These are phyloP conservation scores for Colletotrichum tofieldiae DNA, from an alignment of 2,329 filamentous ascomycete genomes.

Conservation along the genomic window DNA sequence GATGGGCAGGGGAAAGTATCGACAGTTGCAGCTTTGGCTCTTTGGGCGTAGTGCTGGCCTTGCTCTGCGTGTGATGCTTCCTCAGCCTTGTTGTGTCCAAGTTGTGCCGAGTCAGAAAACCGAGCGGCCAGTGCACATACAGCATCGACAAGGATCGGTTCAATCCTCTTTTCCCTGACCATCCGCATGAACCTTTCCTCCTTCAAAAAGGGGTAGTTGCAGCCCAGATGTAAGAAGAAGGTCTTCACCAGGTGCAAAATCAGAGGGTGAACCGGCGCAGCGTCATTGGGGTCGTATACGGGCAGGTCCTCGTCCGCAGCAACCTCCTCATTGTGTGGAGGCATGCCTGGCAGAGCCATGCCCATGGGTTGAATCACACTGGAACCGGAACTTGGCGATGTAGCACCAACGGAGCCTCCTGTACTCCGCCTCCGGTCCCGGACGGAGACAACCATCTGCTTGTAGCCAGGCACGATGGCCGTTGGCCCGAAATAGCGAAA, in stretches of 20 bases:
- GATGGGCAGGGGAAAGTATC: constrained; percentile 88
- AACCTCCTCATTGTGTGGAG: constrained; percentile 58
- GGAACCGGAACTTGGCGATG: constrained; percentile 63
- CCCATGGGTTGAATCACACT: constrained; percentile 33
- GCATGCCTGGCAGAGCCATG: constrained; percentile 30
- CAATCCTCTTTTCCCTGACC: constrained; percentile 84
- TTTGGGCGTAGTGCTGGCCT: constrained; percentile 83
- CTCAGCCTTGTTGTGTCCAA: constrained; percentile 63
- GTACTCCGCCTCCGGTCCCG: constrained; percentile 75
- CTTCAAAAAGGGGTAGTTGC: constrained; percentile 88
- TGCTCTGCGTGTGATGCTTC: constrained; percentile 75
- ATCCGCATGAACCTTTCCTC: constrained; percentile 81
- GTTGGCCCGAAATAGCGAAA: constrained; percentile 94
- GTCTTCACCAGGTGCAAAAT: constrained; percentile 84
- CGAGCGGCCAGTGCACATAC: constrained; percentile 87
- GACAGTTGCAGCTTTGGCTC: constrained; percentile 86
- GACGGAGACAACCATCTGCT: constrained; percentile 90
- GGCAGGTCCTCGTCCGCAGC: constrained; percentile 70
- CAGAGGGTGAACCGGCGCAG: constrained; percentile 79
- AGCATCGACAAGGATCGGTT: constrained; percentile 88
- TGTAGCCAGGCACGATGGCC: constrained; percentile 91
- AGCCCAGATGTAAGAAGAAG: constrained; percentile 87
- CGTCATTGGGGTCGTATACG: constrained; percentile 82
- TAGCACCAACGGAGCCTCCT: constrained; percentile 69
- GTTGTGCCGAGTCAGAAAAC: constrained; percentile 77